A percentile compares a stretch with the other conserved stretches of the same genome.
Conservation (phyloP, 1,284 basidiomycete genomes). For the Erythrobasidium hasegawianum region DNA sequence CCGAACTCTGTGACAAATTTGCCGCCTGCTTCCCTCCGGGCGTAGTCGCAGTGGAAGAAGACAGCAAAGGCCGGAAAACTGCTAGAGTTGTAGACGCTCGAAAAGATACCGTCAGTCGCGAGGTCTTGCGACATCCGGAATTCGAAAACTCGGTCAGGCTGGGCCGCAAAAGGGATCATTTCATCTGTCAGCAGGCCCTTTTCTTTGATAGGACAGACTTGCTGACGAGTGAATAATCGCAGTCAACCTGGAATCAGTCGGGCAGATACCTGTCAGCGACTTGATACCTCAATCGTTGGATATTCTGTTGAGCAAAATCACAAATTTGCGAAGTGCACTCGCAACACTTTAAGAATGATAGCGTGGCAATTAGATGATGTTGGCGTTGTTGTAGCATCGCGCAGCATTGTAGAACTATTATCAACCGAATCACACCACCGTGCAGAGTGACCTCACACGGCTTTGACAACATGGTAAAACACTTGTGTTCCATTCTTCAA, state of each 20-base stretch:
- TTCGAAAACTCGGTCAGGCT: constrained; percentile 82
- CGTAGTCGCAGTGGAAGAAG: constrained; percentile 67
- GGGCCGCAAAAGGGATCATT: constrained; percentile 83
- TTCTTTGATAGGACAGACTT: not conserved
- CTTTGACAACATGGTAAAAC: too few relatives aligned
- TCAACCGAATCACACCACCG: too few relatives aligned
- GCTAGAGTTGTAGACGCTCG: constrained; percentile 61
- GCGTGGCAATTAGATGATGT: not conserved
- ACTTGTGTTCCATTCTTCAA: too few relatives aligned
- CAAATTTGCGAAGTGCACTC: constrained; percentile 16
- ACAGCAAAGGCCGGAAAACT: constrained; percentile 61
- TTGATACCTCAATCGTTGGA: constrained; percentile 77
- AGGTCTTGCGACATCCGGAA: constrained; percentile 87
- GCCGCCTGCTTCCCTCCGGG: constrained; percentile 82
- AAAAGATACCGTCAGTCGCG: constrained; percentile 85
- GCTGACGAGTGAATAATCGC: constrained; percentile 21
- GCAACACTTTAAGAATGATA: not conserved
- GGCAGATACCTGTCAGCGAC: constrained; percentile 77
- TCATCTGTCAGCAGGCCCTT: constrained; percentile 65
- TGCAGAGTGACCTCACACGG: too few relatives aligned
- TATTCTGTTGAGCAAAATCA: constrained; percentile 78
- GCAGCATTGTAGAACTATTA: not conserved
- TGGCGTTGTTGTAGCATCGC: not conserved
- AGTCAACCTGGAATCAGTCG: constrained; percentile 89
- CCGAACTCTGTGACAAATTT: constrained; percentile 68